These are phyloP conservation scores for Lunasporangiospora selenospora DNA, from an alignment of 192 early-diverging fungal genomes.

Conservation along the genomic window DNA sequence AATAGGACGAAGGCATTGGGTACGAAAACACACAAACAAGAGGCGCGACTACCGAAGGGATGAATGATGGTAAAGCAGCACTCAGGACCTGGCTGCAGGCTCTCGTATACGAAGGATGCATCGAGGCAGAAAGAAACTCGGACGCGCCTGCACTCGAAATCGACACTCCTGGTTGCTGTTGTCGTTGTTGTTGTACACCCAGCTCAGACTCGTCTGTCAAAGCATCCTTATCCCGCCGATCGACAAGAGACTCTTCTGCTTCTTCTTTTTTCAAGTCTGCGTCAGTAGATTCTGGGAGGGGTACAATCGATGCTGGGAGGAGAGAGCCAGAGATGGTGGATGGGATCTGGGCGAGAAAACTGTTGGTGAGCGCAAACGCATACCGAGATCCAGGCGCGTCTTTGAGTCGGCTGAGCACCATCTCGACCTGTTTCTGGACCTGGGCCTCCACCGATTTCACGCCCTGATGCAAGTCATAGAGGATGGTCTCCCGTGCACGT, in stretches of 20 bases:
- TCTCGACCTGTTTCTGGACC: constrained; percentile 32
- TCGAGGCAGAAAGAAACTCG: constrained; percentile 6
- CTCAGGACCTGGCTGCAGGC: constrained; percentile 16
- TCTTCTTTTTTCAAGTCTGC: too few species aligned
- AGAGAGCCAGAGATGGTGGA: neutral
- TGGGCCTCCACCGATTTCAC: constrained; percentile 26
- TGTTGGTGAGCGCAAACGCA: constrained; percentile 38
- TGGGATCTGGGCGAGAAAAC: constrained; percentile 32
- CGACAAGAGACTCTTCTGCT: too few species aligned
- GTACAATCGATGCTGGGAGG: neutral
- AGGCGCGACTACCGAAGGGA: constrained; percentile 34
- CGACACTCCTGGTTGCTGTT: too few species aligned
- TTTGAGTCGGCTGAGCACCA: constrained; percentile 39
- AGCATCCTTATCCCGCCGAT: neutral
- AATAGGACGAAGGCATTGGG: constrained; percentile 12
- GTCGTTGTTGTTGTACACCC: neutral
- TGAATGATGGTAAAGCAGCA: constrained; percentile 28
- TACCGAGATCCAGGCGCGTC: constrained; percentile 19
- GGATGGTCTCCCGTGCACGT: constrained; percentile 16
- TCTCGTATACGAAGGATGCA: neutral
- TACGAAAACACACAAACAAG: constrained; percentile 33
- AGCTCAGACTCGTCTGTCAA: constrained; percentile 3
- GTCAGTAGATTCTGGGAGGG: too few species aligned
- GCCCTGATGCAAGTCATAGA: constrained; percentile 37
- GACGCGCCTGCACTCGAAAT: constrained; percentile 9